A percentile compares a stretch with the other conserved stretches of the same genome.
Conservation (phyloP, 2,329 filamentous ascomycete species). For the Cladophialophora psammophila region DNA sequence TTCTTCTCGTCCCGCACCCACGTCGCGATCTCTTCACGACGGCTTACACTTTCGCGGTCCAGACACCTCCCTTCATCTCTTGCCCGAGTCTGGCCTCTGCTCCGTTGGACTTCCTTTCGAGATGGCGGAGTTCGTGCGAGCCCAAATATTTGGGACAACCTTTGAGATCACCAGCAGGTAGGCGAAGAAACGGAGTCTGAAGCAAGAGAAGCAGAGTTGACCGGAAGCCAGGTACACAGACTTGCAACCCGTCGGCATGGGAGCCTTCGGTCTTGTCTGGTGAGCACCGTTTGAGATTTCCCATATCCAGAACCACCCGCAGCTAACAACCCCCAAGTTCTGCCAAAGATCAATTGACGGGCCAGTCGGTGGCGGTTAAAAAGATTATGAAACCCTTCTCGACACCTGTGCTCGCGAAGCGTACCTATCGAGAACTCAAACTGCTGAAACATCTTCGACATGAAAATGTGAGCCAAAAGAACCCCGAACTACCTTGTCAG, state of each 20-base stretch:
- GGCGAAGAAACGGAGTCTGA: constrained; percentile 15
- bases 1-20: neutral
- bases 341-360: constrained; percentile 95
- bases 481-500: neutral
- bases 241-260: constrained; percentile 98
- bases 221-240: constrained; percentile 80
- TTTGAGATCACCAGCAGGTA: constrained; percentile 99
- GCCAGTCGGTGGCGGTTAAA: constrained; percentile 96
- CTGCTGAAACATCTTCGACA: constrained; percentile 95
- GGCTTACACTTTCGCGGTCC: constrained; percentile 1
- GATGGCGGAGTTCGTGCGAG: constrained; percentile 99
- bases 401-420: constrained; percentile 96
- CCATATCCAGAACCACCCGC: neutral
- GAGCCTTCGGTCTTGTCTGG: constrained; percentile 98
- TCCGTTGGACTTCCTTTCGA: constrained; percentile 44
- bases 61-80: neutral
- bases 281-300: constrained; percentile 57
- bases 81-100: neutral
- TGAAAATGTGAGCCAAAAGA: constrained; percentile 76
- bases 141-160: constrained; percentile 98
- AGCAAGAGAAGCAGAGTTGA: constrained; percentile 40
- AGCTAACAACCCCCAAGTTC: constrained; percentile 66
- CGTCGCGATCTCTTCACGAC: constrained; percentile 2
- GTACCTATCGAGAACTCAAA: constrained; percentile 97
- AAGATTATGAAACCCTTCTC: constrained; percentile 99